phyloP scores from a whole-genome alignment of 257 asterid species.

The Solanum paucissectum region DNA sequence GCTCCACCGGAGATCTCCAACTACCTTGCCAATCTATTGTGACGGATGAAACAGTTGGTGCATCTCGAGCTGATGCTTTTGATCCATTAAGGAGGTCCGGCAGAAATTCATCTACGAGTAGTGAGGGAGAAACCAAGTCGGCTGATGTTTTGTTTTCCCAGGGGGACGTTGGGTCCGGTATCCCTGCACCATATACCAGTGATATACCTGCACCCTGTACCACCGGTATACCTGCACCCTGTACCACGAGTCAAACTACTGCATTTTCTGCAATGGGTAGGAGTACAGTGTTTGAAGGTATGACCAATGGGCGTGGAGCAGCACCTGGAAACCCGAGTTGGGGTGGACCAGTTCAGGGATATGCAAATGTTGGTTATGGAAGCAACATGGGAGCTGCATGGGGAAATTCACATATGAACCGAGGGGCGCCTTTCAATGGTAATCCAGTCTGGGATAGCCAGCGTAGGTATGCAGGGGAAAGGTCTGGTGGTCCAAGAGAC shows the following conservation, averaged over 20 bases:
- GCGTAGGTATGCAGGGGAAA: slow-evolving; percentile 52
- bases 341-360: slow-evolving; percentile 59
- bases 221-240: slow-evolving; percentile 22
- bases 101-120: slow-evolving; percentile 66
- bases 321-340: slow-evolving; percentile 57
- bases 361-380: slow-evolving; percentile 43
- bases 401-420: slow-evolving; percentile 41
- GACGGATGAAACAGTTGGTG: slow-evolving; percentile 16
- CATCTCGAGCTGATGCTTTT: slow-evolving; percentile 24
- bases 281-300: slow-evolving; percentile 25
- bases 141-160: slow-evolving; percentile 23
- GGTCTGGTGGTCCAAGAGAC: slow-evolving; percentile 60
- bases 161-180: slow-evolving; percentile 33
- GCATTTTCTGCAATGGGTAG: slow-evolving; percentile 19
- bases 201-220: slow-evolving; percentile 18
- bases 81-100: slow-evolving; percentile 43
- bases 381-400: slow-evolving; percentile 35
- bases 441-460: slow-evolving; percentile 61
- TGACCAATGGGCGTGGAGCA: slow-evolving; percentile 44
- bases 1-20: slow-evolving; percentile 22
- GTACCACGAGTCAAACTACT: slow-evolving; percentile 19
- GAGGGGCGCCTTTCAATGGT: slow-evolving; percentile 30
- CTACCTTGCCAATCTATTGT: slow-evolving; percentile 15
- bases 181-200: slow-evolving; percentile 18
- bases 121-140: slow-evolving; percentile 63